phyloP scores from a whole-genome alignment of 192 early-diverging fungal species.

The Coemansia erecta region DNA sequence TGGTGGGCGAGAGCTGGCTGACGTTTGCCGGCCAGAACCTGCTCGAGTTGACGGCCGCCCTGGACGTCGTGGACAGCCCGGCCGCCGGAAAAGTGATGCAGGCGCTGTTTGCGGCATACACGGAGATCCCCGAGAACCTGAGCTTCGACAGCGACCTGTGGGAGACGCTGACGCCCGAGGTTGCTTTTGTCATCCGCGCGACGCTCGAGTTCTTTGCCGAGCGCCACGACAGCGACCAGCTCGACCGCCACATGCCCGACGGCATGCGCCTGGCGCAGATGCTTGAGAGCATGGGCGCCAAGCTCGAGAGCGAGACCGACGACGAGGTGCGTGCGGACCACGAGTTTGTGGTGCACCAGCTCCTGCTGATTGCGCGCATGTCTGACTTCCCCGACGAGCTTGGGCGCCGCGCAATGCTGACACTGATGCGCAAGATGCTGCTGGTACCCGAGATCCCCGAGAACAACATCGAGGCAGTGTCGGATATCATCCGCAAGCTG shows the following conservation, averaged over 20 bases:
- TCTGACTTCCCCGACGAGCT: constrained; percentile 89
- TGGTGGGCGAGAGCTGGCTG: constrained; percentile 72
- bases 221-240: constrained; percentile 57
- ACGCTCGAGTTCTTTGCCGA: constrained; percentile 46
- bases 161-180: constrained; percentile 57
- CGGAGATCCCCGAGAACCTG: constrained; percentile 65
- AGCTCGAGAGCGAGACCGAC: constrained; percentile 40
- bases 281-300: constrained; percentile 41
- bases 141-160: constrained; percentile 56
- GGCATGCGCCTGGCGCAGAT: constrained; percentile 57
- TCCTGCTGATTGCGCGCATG: constrained; percentile 72
- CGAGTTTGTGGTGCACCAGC: constrained; percentile 55
- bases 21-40: constrained; percentile 71
- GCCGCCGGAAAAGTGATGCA: constrained; percentile 62
- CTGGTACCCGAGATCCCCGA: constrained; percentile 72
- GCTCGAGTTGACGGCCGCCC: constrained; percentile 67
- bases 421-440: constrained; percentile 74
- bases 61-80: constrained; percentile 71
- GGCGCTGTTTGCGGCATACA: constrained; percentile 61
- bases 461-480: constrained; percentile 72
- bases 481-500: constrained; percentile 73
- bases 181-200: constrained; percentile 51
- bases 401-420: constrained; percentile 78
- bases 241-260: constrained; percentile 70
- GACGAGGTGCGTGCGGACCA: constrained; percentile 48